Conservation (phyloP, 306 rosid genomes). For the Prunus mongolica region DNA sequence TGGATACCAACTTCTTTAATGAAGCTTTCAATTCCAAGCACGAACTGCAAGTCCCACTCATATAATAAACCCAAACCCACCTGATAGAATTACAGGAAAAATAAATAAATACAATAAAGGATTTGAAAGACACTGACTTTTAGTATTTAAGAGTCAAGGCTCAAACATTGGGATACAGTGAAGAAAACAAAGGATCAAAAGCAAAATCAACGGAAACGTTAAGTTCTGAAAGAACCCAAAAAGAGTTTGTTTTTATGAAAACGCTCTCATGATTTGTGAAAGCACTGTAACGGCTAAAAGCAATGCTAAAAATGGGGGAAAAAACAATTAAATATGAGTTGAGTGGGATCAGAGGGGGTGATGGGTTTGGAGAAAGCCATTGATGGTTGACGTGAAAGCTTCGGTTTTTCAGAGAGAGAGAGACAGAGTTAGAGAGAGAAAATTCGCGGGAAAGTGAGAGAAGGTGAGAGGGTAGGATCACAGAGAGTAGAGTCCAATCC, state of each 20-base stretch:
- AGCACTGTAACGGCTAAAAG: slow-evolving; percentile 15
- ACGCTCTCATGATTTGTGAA: no score
- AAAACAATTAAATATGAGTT: not conserved
- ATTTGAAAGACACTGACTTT: not conserved
- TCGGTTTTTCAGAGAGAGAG: not conserved
- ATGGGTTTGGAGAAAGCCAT: not conserved
- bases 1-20: no score
- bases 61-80: not conserved
- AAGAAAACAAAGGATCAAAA: not conserved
- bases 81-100: not conserved
- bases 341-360: no score
- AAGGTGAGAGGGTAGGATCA: not conserved
- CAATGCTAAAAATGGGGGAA: not conserved
- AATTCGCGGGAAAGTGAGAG: slow-evolving; percentile 18
- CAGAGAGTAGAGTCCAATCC: not conserved
- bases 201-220: slow-evolving; percentile 25
- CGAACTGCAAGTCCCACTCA: not conserved
- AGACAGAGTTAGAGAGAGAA: not conserved
- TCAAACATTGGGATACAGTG: no score
- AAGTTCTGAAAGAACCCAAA: not conserved
- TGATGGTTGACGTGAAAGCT: slow-evolving; percentile 7
- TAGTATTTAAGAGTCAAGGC: not conserved
- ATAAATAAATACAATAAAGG: not conserved
- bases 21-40: no score
- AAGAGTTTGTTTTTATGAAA: slow-evolving; percentile 1